Evolutionary conservation across 148 eudicot genomes (phyloP), one percentile per base, ranked within the genome.

Genomic region (Vaccinium myrtillus): DNA sequence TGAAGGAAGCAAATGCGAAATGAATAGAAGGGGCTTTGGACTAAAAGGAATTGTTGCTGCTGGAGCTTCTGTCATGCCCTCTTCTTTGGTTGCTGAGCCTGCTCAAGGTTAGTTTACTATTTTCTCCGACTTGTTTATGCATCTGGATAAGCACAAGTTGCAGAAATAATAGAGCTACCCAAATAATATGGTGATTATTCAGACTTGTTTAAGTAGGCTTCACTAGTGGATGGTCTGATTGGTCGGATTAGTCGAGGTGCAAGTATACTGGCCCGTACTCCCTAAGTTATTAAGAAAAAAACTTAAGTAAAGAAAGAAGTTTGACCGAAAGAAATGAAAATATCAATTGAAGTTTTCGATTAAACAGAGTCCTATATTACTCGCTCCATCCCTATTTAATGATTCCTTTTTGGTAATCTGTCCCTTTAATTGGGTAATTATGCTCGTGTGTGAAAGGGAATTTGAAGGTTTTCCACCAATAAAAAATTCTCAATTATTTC

Each of bases 21-120:
- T 97, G 79, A 91, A 89, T 81, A 90, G 99, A 85, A 91, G 99
- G 85, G 90, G 90, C 82, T 87, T 97, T 70, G 90, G 92, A 78
- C 79, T 93, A 73, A 92, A 84, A 78, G 98, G 98, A 78, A 89
- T 93, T 88, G 91, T 94, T 18, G 98, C 94, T 74, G 90, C 95
- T 76, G 98, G 98, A 75, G 87, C 92, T 88, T 89, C 98, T 27
- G 91, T 90, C 27, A 86, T 91, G 84, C 88, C 87, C 14, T 90
- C 97, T 82, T 86, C 98, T 73, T 81, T 91, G 78, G 83, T 91
- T 16, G 83, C 94, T 55, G 88, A 93, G 80, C 93, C 98, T 54
- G 81, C 90, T 86, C 84, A 90, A 92, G 94, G 98, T 90, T 75
- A 61, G 50, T 78, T 43, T 73, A 12, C 15, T 14, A 3, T 9